phyloP scores from a whole-genome alignment of 2,329 filamentous ascomycete genomes.

The Neofusicoccum parvum region DNA sequence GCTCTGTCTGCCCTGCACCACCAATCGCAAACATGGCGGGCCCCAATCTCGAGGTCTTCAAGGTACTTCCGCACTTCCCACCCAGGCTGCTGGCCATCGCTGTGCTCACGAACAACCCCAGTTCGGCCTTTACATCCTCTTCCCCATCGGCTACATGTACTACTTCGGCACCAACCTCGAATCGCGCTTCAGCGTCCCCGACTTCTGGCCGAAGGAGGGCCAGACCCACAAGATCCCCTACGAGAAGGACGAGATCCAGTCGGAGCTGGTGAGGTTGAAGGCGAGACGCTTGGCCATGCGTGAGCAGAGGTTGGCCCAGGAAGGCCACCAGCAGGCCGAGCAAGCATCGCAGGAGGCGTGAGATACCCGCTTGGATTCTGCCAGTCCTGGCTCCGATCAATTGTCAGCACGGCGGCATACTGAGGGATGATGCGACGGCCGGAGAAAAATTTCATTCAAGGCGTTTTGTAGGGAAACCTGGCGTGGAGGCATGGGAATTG shows the following conservation, averaged over 20 bases:
- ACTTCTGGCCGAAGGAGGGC: slow-evolving; percentile 88
- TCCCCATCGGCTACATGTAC: slow-evolving; percentile 99
- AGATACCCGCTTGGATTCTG: not conserved
- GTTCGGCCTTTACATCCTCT: slow-evolving; percentile 99
- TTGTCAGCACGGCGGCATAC: not conserved
- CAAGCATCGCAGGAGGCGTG: not conserved
- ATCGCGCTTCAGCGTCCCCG: slow-evolving; percentile 76
- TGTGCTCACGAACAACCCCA: slow-evolving; percentile 15
- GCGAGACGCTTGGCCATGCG: slow-evolving; percentile 49
- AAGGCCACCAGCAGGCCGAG: slow-evolving; percentile 25
- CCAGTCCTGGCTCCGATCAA: not conserved
- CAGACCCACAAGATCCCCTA: slow-evolving; percentile 76
- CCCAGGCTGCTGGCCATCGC: not conserved
- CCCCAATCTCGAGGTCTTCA: slow-evolving; percentile 92
- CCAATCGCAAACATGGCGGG: slow-evolving; percentile 64
- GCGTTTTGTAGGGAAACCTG: slow-evolving; percentile 6
- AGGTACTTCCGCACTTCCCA: slow-evolving; percentile 57
- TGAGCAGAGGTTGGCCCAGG: slow-evolving; percentile 49
- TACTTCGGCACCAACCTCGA: slow-evolving; percentile 99
- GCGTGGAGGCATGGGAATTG: not conserved
- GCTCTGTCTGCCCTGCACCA: slow-evolving; percentile 27
- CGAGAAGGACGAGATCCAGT: slow-evolving; percentile 79
- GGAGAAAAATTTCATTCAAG: slow-evolving; percentile 8
- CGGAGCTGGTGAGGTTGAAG: slow-evolving; percentile 75
- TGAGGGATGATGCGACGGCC: not conserved